Evolutionary conservation across 1,284 basidiomycete genomes (phyloP), one percentile per base, ranked within the genome.

Genomic region (Testicularia cyperi): DNA sequence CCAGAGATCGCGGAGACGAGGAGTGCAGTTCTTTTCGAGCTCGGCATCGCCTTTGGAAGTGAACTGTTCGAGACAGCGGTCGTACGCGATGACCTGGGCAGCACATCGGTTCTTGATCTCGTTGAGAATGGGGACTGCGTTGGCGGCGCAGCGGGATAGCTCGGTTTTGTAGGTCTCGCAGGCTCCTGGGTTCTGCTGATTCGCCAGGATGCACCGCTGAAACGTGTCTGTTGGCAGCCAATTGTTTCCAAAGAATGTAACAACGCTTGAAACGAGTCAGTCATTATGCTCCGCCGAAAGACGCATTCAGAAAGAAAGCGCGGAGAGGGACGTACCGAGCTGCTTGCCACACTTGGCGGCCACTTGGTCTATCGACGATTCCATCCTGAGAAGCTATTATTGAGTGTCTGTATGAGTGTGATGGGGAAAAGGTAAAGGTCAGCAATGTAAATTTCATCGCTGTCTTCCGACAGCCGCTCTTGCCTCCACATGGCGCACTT

Each of bases 141-240:
- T 33, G 12, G 70, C 65, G 5, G 72, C 72, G 31, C 72, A 74
- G 7, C 60, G 39, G 1, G 66, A 62, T 13, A 74, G 63, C 16
- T 44, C 56, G 22, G 38, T 34, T 31, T 72, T 70, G 41, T 64
- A 43, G 14, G 27, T 31, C 19, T 55, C 67, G 44, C 72, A 74
- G 6, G 47, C 49, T 0, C 36, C 23, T 0, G 62, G 64, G 37
- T 69, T 51, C 22, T 51, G 45, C 25, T 67, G 60, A 41, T 72
- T 69, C 21, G 65, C 60, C 3, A 73, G 51, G 32, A 74, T 66
- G 42, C 72, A 74, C 21, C 70, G 63, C 38, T 74, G 68, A 44
- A 71, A 74, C 2, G 58, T 63, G 31, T 56, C 58, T 61, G 40
- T 22, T 3, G 3, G 27, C 7, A 5, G n/a, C n/a, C n/a, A n/a